A percentile compares a stretch with the other conserved stretches of the same genome.
Evolutionary conservation across 1,284 basidiomycete species (phyloP).

Genomic region (Ceratobasidium sp.): DNA sequence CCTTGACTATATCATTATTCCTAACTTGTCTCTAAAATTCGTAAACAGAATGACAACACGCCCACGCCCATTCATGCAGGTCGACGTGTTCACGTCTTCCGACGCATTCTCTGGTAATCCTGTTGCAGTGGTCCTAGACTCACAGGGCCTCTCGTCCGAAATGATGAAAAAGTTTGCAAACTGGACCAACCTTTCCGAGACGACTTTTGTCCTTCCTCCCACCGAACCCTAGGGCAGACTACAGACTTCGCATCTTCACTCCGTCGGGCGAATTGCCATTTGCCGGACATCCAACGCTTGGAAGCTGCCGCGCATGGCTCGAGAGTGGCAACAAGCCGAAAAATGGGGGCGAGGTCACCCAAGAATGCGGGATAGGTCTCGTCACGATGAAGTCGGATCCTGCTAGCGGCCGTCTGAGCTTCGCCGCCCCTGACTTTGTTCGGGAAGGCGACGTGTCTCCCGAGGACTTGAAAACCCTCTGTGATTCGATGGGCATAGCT

Average conservation of each 20-base stretch:
- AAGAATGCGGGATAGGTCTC: too few species aligned
- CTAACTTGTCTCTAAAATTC: too few species aligned
- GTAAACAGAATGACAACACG: slow-evolving; percentile 3
- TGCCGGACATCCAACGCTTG: too few species aligned
- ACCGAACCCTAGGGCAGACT: too few species aligned
- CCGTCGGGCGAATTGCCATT: too few species aligned
- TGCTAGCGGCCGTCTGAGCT: slow-evolving; percentile 1
- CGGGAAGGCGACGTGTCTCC: slow-evolving; percentile 8
- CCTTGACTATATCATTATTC: too few species aligned
- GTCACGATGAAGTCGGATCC: slow-evolving; percentile 10
- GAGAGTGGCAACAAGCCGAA: too few species aligned
- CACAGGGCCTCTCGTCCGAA: slow-evolving; percentile 1
- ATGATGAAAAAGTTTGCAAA: slow-evolving; percentile 20
- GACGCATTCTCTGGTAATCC: slow-evolving; percentile 3
- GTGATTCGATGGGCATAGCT: slow-evolving; percentile 3
- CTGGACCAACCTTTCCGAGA: slow-evolving; percentile 27
- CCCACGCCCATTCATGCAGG: slow-evolving; percentile 20
- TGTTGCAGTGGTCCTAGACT: background rate
- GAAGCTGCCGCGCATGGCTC: too few species aligned
- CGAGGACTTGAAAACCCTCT: background rate
- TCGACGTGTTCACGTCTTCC: slow-evolving; percentile 13
- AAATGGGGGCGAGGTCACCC: too few species aligned
- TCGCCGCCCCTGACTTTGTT: slow-evolving; percentile 16
- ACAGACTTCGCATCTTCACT: too few species aligned
- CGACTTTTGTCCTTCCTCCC: too few species aligned